Evolutionary conservation across 148 eudicot genomes (phyloP), one percentile per base, ranked within the genome.

Genomic region (Chenopodium berlandieri): DNA sequence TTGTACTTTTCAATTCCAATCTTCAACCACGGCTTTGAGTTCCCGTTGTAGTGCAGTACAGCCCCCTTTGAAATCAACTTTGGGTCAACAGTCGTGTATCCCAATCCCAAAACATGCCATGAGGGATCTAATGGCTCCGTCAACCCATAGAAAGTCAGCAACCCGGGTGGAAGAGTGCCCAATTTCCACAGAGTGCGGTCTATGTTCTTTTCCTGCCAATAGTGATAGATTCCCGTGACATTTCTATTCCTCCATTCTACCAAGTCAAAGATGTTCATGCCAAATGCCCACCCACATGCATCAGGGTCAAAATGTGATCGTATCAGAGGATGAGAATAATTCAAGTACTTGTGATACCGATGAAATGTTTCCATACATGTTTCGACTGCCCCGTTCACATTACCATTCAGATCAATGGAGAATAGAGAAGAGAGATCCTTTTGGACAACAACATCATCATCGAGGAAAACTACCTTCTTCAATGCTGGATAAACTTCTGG

Each of bases 311-410:
- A 93, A 88, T 93, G 95, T 56, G 95, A 81, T 37, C 91, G 86
- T 56, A 93, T 93, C 37, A 93, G 90, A 40, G 97, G 97, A 86
- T 93, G 97, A 44, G 97, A 91, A 82, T 93, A 93, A 50, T 93
- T 93, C 80, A 93, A 84, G 84, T 93, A 93, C 90, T 93, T 93
- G 89, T 92, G 97, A 83, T 93, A 93, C 76, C 97, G 86, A 72
- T 93, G 97, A 82, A 93, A 93, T 25, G 95, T 93, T 83, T 93
- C 97, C 95, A 92, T 93, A 86, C 97, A 93, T n/a, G 97, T 93
- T 84, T 93, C 95, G 7, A 93, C 97, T 7, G 97, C 97, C 60
- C 97, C 97, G 34, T 93, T 93, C 2, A 93, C 97, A 77, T 93
- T 93, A 9, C 95, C 90, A 30, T 90, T 90, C 72, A 93, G 82